Percentiles rank a stretch among this genome's conserved stretches.
phyloP scores from a whole-genome alignment of 129 eudicot species.

The Mikania micrantha region DNA sequence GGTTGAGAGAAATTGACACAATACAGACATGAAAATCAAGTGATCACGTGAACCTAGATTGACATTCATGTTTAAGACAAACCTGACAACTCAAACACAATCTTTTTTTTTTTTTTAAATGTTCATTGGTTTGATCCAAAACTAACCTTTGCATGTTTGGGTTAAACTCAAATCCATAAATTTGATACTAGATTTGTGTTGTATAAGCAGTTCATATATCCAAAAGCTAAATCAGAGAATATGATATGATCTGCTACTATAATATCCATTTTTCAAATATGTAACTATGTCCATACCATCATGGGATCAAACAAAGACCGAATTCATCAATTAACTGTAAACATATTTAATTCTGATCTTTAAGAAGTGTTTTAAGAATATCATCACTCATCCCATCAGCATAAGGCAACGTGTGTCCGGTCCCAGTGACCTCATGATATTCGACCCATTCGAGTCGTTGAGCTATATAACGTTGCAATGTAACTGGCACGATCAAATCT shows the following conservation, averaged over 20 bases:
- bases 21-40: too few relatives aligned
- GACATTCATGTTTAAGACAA: too few relatives aligned
- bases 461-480: conserved; percentile 55
- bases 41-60: too few relatives aligned
- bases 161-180: too few relatives aligned
- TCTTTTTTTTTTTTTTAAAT: too few relatives aligned
- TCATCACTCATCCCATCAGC: conserved; percentile 41
- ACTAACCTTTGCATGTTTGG: too few relatives aligned
- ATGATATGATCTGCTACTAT: neutral
- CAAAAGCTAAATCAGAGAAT: neutral
- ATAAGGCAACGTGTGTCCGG: conserved; percentile 54
- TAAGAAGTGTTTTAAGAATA: conserved; percentile 36
- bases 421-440: conserved; percentile 62
- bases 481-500: conserved; percentile 46
- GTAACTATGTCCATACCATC: neutral
- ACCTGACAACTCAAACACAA: too few relatives aligned
- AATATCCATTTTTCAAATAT: neutral
- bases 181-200: neutral
- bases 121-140: too few relatives aligned
- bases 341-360: neutral
- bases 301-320: neutral
- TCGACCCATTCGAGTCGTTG: conserved; percentile 62
- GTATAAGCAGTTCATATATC: neutral
- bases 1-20: too few relatives aligned
- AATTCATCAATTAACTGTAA: neutral